Conservation (phyloP, 345 rosid species). For the Turritis glabra region DNA sequence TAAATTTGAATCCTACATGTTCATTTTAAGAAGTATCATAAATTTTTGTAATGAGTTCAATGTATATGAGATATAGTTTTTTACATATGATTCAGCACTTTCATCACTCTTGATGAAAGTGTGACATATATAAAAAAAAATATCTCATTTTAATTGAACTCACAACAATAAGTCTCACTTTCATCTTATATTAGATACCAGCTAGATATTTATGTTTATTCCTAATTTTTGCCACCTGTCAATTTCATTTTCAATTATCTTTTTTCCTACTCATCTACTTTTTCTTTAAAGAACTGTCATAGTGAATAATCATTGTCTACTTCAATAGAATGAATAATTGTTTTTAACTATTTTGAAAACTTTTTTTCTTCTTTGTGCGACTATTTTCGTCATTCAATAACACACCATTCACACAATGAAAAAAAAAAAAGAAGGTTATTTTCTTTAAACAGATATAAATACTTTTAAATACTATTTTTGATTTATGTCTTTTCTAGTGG, state of each 20-base stretch:
- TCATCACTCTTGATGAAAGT: too few relatives aligned
- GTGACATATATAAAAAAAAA: too few relatives aligned
- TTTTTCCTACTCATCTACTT: not conserved
- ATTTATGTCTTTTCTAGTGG: not conserved
- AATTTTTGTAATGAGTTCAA: too few relatives aligned
- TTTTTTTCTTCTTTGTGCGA: not conserved
- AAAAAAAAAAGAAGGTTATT: not conserved
- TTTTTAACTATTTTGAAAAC: not conserved
- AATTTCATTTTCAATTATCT: not conserved
- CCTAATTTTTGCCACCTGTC: not conserved
- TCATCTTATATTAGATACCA: too few relatives aligned
- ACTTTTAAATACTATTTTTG: conserved; percentile 6
- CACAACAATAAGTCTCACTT: too few relatives aligned
- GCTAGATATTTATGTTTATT: too few relatives aligned
- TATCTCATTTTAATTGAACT: too few relatives aligned
- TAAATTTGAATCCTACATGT: too few relatives aligned
- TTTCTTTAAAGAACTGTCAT: not conserved
- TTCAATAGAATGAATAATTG: not conserved
- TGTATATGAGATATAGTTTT: too few relatives aligned
- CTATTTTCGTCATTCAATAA: conserved; percentile 4
- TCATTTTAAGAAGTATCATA: too few relatives aligned
- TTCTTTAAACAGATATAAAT: not conserved
- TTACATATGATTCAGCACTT: too few relatives aligned
- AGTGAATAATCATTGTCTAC: not conserved
- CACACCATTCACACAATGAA: not conserved